phyloP scores from a whole-genome alignment of 164 flowering plant genomes.

The Paratinospora sagittata region DNA sequence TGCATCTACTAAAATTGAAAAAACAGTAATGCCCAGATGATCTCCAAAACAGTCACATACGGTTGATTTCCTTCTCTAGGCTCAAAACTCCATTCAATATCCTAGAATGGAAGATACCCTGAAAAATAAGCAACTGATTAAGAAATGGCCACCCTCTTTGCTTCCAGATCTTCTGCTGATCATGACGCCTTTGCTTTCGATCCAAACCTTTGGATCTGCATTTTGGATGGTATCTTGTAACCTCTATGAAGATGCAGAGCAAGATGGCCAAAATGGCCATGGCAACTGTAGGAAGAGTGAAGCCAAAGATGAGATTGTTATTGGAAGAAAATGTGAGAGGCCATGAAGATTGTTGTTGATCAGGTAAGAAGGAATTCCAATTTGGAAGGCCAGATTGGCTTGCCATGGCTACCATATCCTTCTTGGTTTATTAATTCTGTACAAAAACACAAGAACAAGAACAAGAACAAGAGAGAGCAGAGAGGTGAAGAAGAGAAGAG shows the following conservation, averaged over 20 bases:
- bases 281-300: conserved; percentile 12
- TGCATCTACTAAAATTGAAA: background rate
- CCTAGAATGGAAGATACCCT: conserved; percentile 1
- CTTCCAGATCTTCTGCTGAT: background rate
- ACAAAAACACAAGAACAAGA: no score
- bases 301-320: conserved; percentile 12
- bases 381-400: conserved; percentile 3
- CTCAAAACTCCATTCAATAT: conserved; percentile 12
- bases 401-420: background rate
- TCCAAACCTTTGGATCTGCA: background rate
- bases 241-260: conserved; percentile 10
- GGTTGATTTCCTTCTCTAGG: conserved; percentile 5
- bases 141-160: conserved; percentile 4
- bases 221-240: background rate
- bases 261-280: conserved; percentile 5
- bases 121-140: conserved; percentile 3
- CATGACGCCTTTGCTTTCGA: background rate
- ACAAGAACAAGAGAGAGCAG: background rate
- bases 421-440: no score
- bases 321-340: background rate
- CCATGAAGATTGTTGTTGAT: background rate
- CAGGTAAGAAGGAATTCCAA: conserved; percentile 3
- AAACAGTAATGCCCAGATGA: background rate
- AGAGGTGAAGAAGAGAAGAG: background rate
- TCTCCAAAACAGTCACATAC: background rate